These are phyloP conservation scores for Diplotaxis tenuifolia DNA, from an alignment of 345 rosid genomes.

Conservation along the genomic window DNA sequence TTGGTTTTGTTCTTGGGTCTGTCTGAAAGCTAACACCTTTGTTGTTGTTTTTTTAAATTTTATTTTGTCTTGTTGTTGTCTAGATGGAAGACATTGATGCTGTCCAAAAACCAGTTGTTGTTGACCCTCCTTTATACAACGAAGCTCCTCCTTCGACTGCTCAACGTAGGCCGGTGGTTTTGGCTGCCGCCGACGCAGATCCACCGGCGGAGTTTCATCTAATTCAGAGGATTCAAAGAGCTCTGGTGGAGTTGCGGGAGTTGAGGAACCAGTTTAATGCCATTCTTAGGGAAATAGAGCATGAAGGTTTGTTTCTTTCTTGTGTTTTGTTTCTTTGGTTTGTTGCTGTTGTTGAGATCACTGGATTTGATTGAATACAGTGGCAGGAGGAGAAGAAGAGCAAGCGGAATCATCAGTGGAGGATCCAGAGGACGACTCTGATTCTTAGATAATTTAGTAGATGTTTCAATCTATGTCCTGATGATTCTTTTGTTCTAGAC, in stretches of 20 bases:
- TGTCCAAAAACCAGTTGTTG: slow-evolving; percentile 35
- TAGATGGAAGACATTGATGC: slow-evolving; percentile 35
- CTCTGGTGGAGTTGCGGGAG: slow-evolving; percentile 27
- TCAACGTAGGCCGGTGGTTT: slow-evolving; percentile 8
- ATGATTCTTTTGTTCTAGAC: background rate
- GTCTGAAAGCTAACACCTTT: background rate
- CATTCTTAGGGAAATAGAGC: slow-evolving; percentile 30
- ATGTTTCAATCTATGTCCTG: background rate
- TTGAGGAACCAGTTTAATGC: slow-evolving; percentile 36
- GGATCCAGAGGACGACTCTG: slow-evolving; percentile 39
- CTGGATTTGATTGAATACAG: background rate
- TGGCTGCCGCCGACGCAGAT: slow-evolving; percentile 2
- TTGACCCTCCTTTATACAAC: slow-evolving; percentile 29
- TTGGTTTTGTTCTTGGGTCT: background rate
- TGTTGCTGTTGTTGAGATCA: background rate
- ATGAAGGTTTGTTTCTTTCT: slow-evolving; percentile 1
- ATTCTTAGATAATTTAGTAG: slow-evolving; percentile 14
- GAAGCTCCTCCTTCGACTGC: slow-evolving; percentile 19
- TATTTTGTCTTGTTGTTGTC: background rate
- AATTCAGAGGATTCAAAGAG: slow-evolving; percentile 32
- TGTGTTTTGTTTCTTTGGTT: background rate
- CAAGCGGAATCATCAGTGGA: slow-evolving; percentile 38
- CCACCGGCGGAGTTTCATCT: slow-evolving; percentile 17
- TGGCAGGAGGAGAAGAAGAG: slow-evolving; percentile 22
- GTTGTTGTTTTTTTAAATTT: background rate